Evolutionary conservation across 805 yeast species (phyloP).

Genomic region (Clavispora fructus): DNA sequence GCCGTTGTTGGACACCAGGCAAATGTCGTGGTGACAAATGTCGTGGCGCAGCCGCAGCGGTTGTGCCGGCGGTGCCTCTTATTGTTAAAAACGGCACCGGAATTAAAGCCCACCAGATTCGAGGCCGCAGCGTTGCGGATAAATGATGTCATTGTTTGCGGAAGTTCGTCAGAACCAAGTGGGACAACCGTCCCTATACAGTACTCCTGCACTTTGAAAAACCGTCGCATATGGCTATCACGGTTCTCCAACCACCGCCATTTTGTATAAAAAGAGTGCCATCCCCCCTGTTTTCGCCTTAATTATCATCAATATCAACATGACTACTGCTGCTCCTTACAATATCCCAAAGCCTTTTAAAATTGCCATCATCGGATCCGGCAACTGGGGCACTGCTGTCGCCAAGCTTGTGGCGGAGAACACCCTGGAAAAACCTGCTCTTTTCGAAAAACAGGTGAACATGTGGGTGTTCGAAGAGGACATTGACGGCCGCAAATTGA

Average conservation of each 20-base stretch:
- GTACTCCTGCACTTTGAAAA: not conserved
- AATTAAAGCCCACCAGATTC: not conserved
- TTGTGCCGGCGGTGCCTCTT: not conserved
- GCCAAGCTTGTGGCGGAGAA: constrained; percentile 43
- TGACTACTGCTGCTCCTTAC: constrained; percentile 25
- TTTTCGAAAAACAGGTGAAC: constrained; percentile 33
- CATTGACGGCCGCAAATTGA: constrained; percentile 36
- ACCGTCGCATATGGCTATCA: not conserved
- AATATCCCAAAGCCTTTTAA: constrained; percentile 29
- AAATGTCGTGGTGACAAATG: not conserved
- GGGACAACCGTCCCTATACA: not conserved
- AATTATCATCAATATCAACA: constrained; percentile 1
- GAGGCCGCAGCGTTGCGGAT: not conserved
- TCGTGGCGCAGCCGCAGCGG: not conserved
- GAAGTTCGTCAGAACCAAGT: not conserved
- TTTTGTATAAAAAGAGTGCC: not conserved
- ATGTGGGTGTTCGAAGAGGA: constrained; percentile 45
- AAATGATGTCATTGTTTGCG: not conserved
- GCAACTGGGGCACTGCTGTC: constrained; percentile 46
- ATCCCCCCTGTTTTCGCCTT: not conserved
- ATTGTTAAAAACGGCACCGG: not conserved
- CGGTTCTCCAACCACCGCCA: not conserved
- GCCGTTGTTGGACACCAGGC: not conserved
- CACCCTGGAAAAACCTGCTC: constrained; percentile 32
- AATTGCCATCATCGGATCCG: constrained; percentile 41